Evolutionary conservation across 768 basidiomycete species (phyloP), one percentile per base, ranked within the genome.

Genomic region (Suillus discolor): DNA sequence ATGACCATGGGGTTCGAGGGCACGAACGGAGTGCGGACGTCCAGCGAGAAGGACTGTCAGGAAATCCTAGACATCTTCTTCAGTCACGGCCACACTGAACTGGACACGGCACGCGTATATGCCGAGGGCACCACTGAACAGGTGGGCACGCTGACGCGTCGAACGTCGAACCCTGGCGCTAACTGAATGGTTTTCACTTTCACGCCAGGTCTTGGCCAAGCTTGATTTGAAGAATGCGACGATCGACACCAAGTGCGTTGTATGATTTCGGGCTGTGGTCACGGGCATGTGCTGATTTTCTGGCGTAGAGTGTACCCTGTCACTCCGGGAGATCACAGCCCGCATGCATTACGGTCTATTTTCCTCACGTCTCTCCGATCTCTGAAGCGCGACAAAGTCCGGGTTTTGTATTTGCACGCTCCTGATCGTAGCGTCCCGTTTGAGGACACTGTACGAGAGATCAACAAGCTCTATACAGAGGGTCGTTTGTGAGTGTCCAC

Each of bases 371-470:
- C 87, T 1, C 74, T 88, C 49, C 73, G 80, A 44, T 74, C 74
- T 13, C 76, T 89, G 20, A 78, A 81, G 41, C 77, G 79, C 6
- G 73, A 82, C 73, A 88, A 79, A 64, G 80, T 78, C 23, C 79
- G 83, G 6, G 82, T 83, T 20, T 80, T 85, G 74, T 89, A 89
- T 67, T 76, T 89, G 38, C 88, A 89, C 65, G 84, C 81, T 13
- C 89, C 88, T 1, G 87, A 90, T 70, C 80, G 84, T 31, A 81
- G 78, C 16, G 83, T 86, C 4, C 83, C 87, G 0, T 88, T 84
- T 63, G 84, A 86, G 68, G 80, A 84, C 8, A 89, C 88, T 0
- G 67, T 85, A 31, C 82, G 82, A 36, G 84, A 82, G 16, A 77
- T 88, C 3, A 79, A 89, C 55, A 82, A 84, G 55, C 75, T 89